Base-by-base conservation (phyloP, 768 basidiomycete species). In the Termitomyces sp. region DNA sequence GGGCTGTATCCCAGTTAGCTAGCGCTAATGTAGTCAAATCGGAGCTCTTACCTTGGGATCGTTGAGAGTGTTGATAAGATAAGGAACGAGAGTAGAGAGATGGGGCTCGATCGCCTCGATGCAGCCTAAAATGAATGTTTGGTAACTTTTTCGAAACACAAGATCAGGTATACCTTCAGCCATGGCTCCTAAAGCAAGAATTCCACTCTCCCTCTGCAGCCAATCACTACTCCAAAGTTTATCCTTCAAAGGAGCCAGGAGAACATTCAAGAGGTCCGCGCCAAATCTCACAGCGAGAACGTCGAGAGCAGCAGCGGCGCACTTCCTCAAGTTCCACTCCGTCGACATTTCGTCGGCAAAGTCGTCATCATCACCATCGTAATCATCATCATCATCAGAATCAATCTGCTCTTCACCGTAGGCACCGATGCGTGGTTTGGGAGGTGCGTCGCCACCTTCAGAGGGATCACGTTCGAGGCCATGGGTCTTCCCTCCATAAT, bases 311-410 rank as follows among this genome's bases (percentile, higher is more conserved):
- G 97, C 97, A 0, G 97, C 97, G 2, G 95, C 94, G 70, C 97
- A 99, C 77, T 99, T 99, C 64, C 97, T 84, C 63, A 98, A 79
- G 76, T 98, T 99, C 97, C 97, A 99, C 72, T 98, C 96, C 2
- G 96, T 96, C 10, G 92, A 90, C 82, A 93, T 91, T 71, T 98
- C 97, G 61, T 98, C 97, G 14, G 94, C 94, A 66, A 96, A 96
- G 61, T 96, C 94, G 49, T 93, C 89, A 61, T 94, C 91, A 65
- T 94, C 89, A 65, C 88, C 80, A 66, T 96, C 87, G 63, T 92
- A 87, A 61, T 95, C 91, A 3, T 96, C 93, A 2, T 96, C 92
- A 0, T 94, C 92, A 56, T 96, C 94, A 0, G 87, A 88, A 65
- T 94, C 91, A 54, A 86, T 77, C 14, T 88, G 86, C 70, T 94